Evolutionary conservation across 441 rosid species (phyloP).

Genomic region (Pelargonium cotyledonis): DNA sequence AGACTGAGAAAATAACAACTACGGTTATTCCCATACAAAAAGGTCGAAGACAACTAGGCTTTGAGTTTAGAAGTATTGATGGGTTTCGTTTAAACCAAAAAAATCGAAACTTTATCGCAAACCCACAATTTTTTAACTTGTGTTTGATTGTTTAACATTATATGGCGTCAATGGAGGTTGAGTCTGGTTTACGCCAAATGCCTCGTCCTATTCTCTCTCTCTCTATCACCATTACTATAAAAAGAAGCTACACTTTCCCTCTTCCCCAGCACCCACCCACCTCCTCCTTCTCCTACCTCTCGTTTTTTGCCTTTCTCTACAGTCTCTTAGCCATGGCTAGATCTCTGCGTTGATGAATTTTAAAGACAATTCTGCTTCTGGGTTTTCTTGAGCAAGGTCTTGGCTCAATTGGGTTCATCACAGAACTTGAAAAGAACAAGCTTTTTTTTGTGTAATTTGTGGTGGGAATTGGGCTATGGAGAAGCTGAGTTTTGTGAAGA

Average conservation of each 20-base stretch:
- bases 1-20: no score
- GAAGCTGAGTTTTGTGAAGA: constrained; percentile 66
- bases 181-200: constrained; percentile 80
- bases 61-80: background rate
- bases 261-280: constrained; percentile 17
- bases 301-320: constrained; percentile 5
- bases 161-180: constrained; percentile 57
- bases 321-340: background rate
- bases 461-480: no score
- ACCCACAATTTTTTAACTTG: background rate
- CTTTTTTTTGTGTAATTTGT: background rate
- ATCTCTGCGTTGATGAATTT: background rate
- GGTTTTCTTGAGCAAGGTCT: constrained; percentile 10
- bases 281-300: constrained; percentile 10
- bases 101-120: constrained; percentile 19
- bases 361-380: constrained; percentile 9
- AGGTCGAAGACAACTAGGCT: background rate
- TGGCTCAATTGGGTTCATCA: constrained; percentile 15
- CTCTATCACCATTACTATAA: constrained; percentile 36
- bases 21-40: constrained; percentile 4
- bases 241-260: constrained; percentile 32
- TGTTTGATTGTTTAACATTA: background rate
- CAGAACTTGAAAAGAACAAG: background rate
- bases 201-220: constrained; percentile 43
- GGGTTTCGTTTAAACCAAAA: constrained; percentile 24